A percentile compares a stretch with the other conserved stretches of the same genome.
Evolutionary conservation across 108 stramenopile species (phyloP).

Genomic region (Nitzschia palea): DNA sequence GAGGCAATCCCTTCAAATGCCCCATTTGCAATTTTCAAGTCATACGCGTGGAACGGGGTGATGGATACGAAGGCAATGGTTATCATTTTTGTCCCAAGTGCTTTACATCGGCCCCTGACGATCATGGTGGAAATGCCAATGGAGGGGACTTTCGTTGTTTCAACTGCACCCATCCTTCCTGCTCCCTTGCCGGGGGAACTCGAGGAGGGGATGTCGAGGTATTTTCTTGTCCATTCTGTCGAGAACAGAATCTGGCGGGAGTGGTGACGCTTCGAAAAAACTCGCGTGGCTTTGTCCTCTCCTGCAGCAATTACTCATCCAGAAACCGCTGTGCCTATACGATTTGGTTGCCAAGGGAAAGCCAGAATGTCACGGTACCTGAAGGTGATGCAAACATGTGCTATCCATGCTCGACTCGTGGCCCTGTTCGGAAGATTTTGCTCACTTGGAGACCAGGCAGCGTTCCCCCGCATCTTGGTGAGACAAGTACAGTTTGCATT

Average conservation of each 20-base stretch:
- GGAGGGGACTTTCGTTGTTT: slow-evolving; percentile 69
- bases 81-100: slow-evolving; percentile 81
- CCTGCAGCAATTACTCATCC: slow-evolving; percentile 61
- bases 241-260: slow-evolving; percentile 27
- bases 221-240: slow-evolving; percentile 81
- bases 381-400: slow-evolving; percentile 47
- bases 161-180: slow-evolving; percentile 71
- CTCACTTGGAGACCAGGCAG: slow-evolving; percentile 79
- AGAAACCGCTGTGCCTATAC: slow-evolving; percentile 57
- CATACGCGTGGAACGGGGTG: slow-evolving; percentile 43
- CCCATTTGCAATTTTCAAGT: slow-evolving; percentile 86
- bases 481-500: slow-evolving; percentile 58
- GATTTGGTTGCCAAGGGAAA: slow-evolving; percentile 71
- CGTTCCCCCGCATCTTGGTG: slow-evolving; percentile 80
- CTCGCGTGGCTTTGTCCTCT: slow-evolving; percentile 54
- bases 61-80: slow-evolving; percentile 66
- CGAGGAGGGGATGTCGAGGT: slow-evolving; percentile 67
- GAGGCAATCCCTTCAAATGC: slow-evolving; percentile 52
- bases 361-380: slow-evolving; percentile 50
- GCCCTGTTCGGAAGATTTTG: slow-evolving; percentile 54
- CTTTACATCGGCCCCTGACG: slow-evolving; percentile 65
- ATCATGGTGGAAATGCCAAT: slow-evolving; percentile 60
- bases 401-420: slow-evolving; percentile 42
- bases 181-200: slow-evolving; percentile 66
- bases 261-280: slow-evolving; percentile 58